These are phyloP conservation scores for Dorcoceras hygrometricum DNA, from an alignment of 257 asterid species.

Conservation along the genomic window DNA sequence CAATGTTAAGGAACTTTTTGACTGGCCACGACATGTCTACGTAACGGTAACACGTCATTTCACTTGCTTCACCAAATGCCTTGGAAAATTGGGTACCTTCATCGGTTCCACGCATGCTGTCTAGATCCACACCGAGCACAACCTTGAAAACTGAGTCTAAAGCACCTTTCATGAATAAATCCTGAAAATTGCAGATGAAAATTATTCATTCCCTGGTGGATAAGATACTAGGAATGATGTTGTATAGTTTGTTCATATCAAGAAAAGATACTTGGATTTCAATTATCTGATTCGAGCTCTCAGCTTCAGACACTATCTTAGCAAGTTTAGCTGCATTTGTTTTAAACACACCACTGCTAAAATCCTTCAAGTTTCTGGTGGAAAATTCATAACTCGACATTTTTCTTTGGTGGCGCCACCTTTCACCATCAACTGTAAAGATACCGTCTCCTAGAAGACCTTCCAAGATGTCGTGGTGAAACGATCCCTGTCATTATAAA, in stretches of 20 bases:
- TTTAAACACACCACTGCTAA: conserved; percentile 56
- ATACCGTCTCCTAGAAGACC: conserved; percentile 68
- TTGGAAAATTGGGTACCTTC: conserved; percentile 45
- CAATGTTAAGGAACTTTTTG: conserved; percentile 52
- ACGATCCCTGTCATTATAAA: conserved; percentile 36
- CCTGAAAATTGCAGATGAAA: conserved; percentile 32
- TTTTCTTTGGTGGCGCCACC: conserved; percentile 63
- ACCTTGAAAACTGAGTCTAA: conserved; percentile 67
- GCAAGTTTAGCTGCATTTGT: conserved; percentile 52
- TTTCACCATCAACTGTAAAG: conserved; percentile 59
- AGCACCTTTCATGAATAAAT: conserved; percentile 60
- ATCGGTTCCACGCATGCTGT: conserved; percentile 44
- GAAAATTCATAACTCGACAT: conserved; percentile 65
- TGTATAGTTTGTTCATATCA: background rate
- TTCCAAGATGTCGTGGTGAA: conserved; percentile 47
- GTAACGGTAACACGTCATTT: conserved; percentile 44
- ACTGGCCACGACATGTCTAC: conserved; percentile 54
- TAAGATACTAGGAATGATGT: background rate
- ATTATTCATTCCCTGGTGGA: background rate
- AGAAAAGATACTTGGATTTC: conserved; percentile 42
- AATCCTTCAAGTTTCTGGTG: conserved; percentile 52
- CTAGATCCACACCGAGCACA: conserved; percentile 60
- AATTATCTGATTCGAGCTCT: conserved; percentile 30
- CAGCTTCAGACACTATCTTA: conserved; percentile 34
- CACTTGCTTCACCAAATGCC: conserved; percentile 68